Evolutionary conservation across 768 basidiomycete species (phyloP), one percentile per base, ranked within the genome.

Genomic region (Boletus subparvulus): DNA sequence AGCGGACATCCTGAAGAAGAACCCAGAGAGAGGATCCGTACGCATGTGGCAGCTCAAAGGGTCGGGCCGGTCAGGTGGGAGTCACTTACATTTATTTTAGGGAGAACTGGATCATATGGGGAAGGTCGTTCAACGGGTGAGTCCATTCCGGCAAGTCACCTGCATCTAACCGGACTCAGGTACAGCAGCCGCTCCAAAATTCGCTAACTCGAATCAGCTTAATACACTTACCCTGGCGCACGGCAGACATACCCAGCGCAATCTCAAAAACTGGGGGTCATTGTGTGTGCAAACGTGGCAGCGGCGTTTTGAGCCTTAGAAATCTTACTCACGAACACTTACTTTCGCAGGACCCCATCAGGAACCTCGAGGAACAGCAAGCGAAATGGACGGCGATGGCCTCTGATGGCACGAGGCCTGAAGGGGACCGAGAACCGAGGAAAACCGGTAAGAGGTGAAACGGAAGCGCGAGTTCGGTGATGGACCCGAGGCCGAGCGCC

Each of bases 311-410:
- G 7, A 12, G 37, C 17, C 37, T 6, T 7, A 4, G 39, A n/a
- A 39, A 21, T 52, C 52, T 37, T 30, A 41, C 28, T 14, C 49
- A 21, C 26, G 26, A 17, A 37, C 12, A 7, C 37, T 3, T 12
- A 6, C 26, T 3, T 43, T 32, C 40, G 14, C 50, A 21, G 26
- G 52, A 28, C 48, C 41, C 40, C 50, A 47, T 52, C 42, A 51
- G 5, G 30, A 12, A 46, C 51, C 35, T 53, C 36, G 41, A 51
- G 50, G 50, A 32, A 39, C 50, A 70, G 43, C 73, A 72, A 55
- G 66, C 70, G 13, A 72, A 8, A 28, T 30, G 26, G 26, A 28
- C 44, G 26, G 2, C 61, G 21, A 28, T 28, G 28, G 28, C 5
- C 28, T 6, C 28, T 2, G 70, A 70, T 19, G 56, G 69, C 69